Base-by-base conservation (phyloP, 139 green algal genomes). In the Picochlorum sp. region DNA sequence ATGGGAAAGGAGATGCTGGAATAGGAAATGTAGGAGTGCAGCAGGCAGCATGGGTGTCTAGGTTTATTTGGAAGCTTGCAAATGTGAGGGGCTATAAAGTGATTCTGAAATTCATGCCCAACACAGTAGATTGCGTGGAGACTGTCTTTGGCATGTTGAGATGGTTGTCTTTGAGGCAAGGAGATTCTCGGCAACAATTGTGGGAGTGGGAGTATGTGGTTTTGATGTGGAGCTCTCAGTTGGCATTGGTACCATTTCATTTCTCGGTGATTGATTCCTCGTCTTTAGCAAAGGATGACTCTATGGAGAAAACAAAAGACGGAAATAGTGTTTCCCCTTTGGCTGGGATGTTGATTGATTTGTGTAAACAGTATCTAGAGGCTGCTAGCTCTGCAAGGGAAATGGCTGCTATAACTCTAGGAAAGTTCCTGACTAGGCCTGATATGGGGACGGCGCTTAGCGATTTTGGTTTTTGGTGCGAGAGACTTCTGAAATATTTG, bases 181-280 rank as follows among this genome's bases (percentile, higher is more conserved):
- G 31, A 24, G 28, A 57, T 2, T 29, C 26, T 18, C 33, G 29
- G 24, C 3, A n/a, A 5, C 18, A 64, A n/a, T 18, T 37, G 24
- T 91, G 83, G 84, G 84, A 96, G 67, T 75, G 79, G 4, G 78
- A 86, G 37, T 85, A 70, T 50, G 80, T 86, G 20, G 58, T 96
- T 50, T 75, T 98, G 32, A 74, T 96, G n/a, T 99, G 93, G 93
- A 80, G 98, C 4, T 88, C 83, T 24, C 80, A 94, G 33, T 74
- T 98, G 22, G 84, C 89, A 29, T 77, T 96, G 7, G 80, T 94
- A 6, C 93, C 93, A 16, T 98, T 99, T 63, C 81, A 95, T 69
- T 76, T 99, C 16, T 53, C 73, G 16, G 81, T 76, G 1, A 54
- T 99, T 5, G 91, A 98, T 63, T 74, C 69, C n/a, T n/a, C n/a